Conservation (phyloP, 352 stramenopile species). For the Phytophthora tentaculata region DNA sequence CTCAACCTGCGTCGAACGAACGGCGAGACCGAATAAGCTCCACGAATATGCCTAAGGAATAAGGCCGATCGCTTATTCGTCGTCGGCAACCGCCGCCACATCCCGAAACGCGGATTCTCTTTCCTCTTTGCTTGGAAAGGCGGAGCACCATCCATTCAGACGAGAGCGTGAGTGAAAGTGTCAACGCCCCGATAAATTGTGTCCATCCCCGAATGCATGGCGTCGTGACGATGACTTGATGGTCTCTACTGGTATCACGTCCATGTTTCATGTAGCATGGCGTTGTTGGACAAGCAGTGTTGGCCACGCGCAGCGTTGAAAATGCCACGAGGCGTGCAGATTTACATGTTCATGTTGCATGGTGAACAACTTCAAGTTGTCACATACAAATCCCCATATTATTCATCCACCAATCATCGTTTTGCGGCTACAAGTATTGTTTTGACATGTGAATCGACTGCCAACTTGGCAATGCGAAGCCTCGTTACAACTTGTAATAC, state of each 20-base stretch:
- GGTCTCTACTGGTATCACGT: constrained; percentile 7
- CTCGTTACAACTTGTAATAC: too few species aligned
- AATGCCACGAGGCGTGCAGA: background rate
- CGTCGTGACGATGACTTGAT: constrained; percentile 29
- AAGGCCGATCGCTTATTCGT: background rate
- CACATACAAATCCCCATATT: constrained; percentile 18
- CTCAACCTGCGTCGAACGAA: constrained; percentile 1
- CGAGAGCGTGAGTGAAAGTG: constrained; percentile 8
- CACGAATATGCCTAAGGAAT: constrained; percentile 2
- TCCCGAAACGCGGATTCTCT: background rate
- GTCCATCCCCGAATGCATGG: constrained; percentile 16
- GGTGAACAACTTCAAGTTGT: constrained; percentile 27
- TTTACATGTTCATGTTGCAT: background rate
- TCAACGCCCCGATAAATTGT: constrained; percentile 25
- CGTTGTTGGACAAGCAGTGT: background rate
- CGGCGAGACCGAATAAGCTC: constrained; percentile 11
- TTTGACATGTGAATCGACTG: too few species aligned
- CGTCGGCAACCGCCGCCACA: background rate
- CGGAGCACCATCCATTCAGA: constrained; percentile 18
- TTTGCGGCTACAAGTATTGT: too few species aligned
- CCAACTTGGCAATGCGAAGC: too few species aligned
- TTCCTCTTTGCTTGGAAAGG: constrained; percentile 17
- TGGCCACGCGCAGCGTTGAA: background rate
- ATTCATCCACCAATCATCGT: constrained; percentile 2
- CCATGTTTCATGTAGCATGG: constrained; percentile 8